These are phyloP conservation scores for Fragosphaeria purpurea DNA, from an alignment of 2,329 filamentous ascomycete species.

Conservation along the genomic window DNA sequence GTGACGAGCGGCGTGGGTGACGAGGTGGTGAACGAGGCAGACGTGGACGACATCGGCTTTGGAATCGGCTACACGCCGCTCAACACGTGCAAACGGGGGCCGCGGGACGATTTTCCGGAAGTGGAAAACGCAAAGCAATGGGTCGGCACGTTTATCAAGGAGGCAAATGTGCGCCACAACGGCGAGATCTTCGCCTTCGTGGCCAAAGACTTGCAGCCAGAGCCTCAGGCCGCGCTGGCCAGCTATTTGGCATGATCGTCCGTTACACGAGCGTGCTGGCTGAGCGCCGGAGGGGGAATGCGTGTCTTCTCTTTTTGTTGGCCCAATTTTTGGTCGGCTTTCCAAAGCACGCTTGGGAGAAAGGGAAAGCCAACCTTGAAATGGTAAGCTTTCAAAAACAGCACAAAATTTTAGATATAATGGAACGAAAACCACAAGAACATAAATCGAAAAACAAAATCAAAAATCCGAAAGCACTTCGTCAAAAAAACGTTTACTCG, in stretches of 20 bases:
- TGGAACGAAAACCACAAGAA: too few species aligned
- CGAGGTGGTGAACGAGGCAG: slow-evolving; percentile 73
- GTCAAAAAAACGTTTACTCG: too few species aligned
- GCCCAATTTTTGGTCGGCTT: too few species aligned
- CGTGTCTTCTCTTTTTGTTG: too few species aligned
- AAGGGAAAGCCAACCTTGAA: too few species aligned
- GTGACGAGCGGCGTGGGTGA: slow-evolving; percentile 56
- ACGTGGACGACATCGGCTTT: slow-evolving; percentile 91
- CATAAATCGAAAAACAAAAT: too few species aligned
- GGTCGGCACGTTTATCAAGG: slow-evolving; percentile 69
- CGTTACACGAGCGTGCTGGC: too few species aligned
- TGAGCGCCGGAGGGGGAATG: too few species aligned
- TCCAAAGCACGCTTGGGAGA: too few species aligned
- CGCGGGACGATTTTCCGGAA: slow-evolving; percentile 76
- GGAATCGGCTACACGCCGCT: slow-evolving; percentile 89
- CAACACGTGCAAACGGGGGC: slow-evolving; percentile 72
- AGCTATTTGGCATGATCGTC: slow-evolving; percentile 35
- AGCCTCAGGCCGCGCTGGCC: slow-evolving; percentile 45
- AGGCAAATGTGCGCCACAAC: slow-evolving; percentile 62
- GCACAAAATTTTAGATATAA: too few species aligned
- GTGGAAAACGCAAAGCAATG: slow-evolving; percentile 73
- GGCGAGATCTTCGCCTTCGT: slow-evolving; percentile 65
- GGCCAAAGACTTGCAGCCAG: slow-evolving; percentile 55
- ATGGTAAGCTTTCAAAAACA: too few species aligned
- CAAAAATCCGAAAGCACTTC: too few species aligned